Conservation (phyloP, 352 stramenopile genomes). For the Phytophthora crassamura region DNA sequence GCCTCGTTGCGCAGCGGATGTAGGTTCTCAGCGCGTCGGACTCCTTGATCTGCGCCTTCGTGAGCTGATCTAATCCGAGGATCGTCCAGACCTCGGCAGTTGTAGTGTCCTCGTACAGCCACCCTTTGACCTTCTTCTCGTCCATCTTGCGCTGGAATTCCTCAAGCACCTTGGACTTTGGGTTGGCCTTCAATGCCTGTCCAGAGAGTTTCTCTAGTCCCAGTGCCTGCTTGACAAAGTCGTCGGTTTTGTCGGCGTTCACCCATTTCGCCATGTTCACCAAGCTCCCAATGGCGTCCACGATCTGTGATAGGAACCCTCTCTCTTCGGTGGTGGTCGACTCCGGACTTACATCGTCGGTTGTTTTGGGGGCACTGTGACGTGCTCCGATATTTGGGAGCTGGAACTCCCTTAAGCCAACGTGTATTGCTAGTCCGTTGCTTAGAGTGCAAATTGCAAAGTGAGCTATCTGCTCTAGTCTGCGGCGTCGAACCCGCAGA, state of each 20-base stretch:
- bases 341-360: too few species aligned
- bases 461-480: too few species aligned
- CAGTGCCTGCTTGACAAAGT: constrained; percentile 6
- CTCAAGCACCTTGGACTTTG: constrained; percentile 6
- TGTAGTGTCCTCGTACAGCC: constrained; percentile 10
- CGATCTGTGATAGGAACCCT: neutral
- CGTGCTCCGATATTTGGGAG: too few species aligned
- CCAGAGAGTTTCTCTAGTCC: constrained; percentile 2
- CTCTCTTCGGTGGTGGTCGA: constrained; percentile 1
- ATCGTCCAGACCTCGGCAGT: constrained; percentile 5
- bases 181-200: constrained; percentile 1
- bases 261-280: neutral
- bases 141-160: constrained; percentile 2
- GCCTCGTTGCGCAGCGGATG: neutral
- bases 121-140: neutral
- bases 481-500: too few species aligned
- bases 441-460: too few species aligned
- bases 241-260: neutral
- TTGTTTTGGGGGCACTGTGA: too few species aligned
- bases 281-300: neutral
- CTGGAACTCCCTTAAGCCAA: too few species aligned
- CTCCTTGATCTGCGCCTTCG: neutral
- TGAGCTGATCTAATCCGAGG: neutral
- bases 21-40: neutral
- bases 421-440: too few species aligned